Percentiles rank a stretch among this genome's conserved stretches.
Conservation (phyloP, 805 yeast species). For the Candida koratica region DNA sequence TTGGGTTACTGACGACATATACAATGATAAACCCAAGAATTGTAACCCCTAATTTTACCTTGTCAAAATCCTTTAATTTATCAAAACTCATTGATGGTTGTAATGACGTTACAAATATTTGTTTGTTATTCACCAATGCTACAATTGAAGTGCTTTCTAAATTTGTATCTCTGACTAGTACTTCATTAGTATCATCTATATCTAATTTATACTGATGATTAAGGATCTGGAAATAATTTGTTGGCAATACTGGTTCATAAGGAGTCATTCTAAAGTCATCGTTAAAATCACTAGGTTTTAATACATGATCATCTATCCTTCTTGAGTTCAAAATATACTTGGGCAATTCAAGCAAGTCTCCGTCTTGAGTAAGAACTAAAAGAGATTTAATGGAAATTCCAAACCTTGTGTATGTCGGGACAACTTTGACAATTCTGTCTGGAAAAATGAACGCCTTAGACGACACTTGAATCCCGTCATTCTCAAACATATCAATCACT, state of each 20-base stretch:
- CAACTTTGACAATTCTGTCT: constrained; percentile 48
- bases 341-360: constrained; percentile 68
- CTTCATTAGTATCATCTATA: constrained; percentile 16
- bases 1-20: constrained; percentile 51
- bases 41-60: constrained; percentile 57
- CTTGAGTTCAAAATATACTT: constrained; percentile 65
- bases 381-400: constrained; percentile 50
- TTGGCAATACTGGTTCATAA: constrained; percentile 59
- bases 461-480: constrained; percentile 26
- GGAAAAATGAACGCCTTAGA: constrained; percentile 62
- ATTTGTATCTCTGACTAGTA: constrained; percentile 46
- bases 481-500: constrained; percentile 70
- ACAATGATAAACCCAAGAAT: constrained; percentile 47
- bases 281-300: constrained; percentile 48
- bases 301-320: constrained; percentile 53
- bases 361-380: constrained; percentile 52
- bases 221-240: constrained; percentile 32
- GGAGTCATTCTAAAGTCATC: constrained; percentile 56
- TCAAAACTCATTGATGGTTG: constrained; percentile 86
- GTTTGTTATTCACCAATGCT: constrained; percentile 55
- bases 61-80: constrained; percentile 66
- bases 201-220: constrained; percentile 37
- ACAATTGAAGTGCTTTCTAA: constrained; percentile 80
- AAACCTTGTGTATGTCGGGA: constrained; percentile 35
- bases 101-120: constrained; percentile 70